phyloP scores from a whole-genome alignment of 257 asterid genomes.

The Verbena officinalis region DNA sequence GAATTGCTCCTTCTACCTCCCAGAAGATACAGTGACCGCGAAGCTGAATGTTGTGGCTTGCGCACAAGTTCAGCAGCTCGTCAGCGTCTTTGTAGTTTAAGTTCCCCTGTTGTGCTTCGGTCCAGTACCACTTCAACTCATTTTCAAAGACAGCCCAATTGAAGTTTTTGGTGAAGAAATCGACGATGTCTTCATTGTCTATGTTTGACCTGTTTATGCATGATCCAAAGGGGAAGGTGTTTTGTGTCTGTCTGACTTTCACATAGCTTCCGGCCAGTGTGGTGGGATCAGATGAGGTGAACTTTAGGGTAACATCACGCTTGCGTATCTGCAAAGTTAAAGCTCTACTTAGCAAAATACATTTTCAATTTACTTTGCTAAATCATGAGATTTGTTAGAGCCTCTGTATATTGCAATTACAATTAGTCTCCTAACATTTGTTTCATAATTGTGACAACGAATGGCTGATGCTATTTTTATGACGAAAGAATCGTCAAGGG shows the following conservation, averaged over 20 bases:
- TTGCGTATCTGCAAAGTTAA: constrained; percentile 58
- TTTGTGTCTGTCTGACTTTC: constrained; percentile 62
- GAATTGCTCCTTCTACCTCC: constrained; percentile 73
- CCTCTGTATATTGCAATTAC: too few species aligned
- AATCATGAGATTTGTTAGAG: too few species aligned
- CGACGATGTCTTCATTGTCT: constrained; percentile 67
- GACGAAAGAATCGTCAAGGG: too few species aligned
- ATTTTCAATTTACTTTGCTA: too few species aligned
- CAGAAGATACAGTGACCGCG: constrained; percentile 93
- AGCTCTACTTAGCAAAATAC: neutral
- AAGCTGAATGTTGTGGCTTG: constrained; percentile 54
- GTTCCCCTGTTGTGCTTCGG: constrained; percentile 70
- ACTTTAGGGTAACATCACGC: constrained; percentile 65
- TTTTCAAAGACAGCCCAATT: constrained; percentile 87
- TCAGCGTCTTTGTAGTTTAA: constrained; percentile 79
- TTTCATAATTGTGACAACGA: too few species aligned
- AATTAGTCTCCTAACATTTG: too few species aligned
- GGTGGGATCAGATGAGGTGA: constrained; percentile 47
- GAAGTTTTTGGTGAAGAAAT: constrained; percentile 71
- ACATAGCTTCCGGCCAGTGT: constrained; percentile 45
- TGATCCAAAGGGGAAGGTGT: constrained; percentile 77
- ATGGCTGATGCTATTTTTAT: too few species aligned
- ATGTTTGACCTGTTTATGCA: constrained; percentile 60
- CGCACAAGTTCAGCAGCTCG: constrained; percentile 56
- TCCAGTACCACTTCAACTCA: constrained; percentile 90